Base-by-base conservation (phyloP, 2,329 filamentous ascomycete genomes). In the Aaosphaeria arxii region DNA sequence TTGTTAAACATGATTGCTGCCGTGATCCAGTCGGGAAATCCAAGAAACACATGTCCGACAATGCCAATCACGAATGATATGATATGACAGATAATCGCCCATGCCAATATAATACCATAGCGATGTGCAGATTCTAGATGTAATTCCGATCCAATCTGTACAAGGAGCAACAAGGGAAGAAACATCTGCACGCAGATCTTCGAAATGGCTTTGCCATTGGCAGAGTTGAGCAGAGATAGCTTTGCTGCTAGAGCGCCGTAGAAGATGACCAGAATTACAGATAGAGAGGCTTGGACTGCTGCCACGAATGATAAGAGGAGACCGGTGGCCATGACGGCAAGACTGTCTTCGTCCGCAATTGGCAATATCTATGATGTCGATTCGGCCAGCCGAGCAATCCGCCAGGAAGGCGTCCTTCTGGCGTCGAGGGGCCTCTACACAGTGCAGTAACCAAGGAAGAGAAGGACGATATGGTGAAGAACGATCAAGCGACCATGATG, bases 1-100 rank as follows among this genome's bases (percentile, higher is more conserved):
- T 81, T 81, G 59, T 82, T 82, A 62, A 81, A 81, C 53, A 75
- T 73, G 42, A 80, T 73, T 0, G 78, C 76, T 5, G 76, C 77
- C 2, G 77, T 78, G 4, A 77, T 74, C 79, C 79, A 82, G 33
- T 71, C 67, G 4, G 78, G 79, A 28, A 81, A 66, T 6, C 71
- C 71, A 46, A 81, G 73, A 6, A 73, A 46, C 11, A 69, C 63
- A 7, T 74, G 74, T 6, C 73, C 59, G 1, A 63, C 46, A 13
- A 72, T 66, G 4, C 75, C 77, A 2, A 81, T 63, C 4, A 68
- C 51, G 50, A 82, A 76, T 3, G 76, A 79, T 7, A 73, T 53
- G 29, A 74, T 46, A 42, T 77, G 77, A 54, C 78, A 80, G 13
- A 74, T 47, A 11, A 78, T 63, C 5, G 77, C 70, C 77, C 78